A percentile compares a stretch with the other conserved stretches of the same genome.
Conservation (phyloP, 805 yeast species). For the Saccharomycopsis sp. region DNA sequence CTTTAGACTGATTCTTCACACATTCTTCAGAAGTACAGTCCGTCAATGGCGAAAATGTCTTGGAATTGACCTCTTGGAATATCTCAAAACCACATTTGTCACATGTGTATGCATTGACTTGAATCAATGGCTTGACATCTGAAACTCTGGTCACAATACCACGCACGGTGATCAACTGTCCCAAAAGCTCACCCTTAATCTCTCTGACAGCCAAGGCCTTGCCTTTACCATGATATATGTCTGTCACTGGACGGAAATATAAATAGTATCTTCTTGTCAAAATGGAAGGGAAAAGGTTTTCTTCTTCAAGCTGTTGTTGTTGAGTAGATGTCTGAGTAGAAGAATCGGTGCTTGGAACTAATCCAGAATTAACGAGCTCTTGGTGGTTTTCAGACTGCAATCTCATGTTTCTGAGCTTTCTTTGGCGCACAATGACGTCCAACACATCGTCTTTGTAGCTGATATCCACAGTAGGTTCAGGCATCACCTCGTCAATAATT, state of each 20-base stretch:
- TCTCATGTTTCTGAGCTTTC: slow-evolving; percentile 75
- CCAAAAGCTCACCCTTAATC: slow-evolving; percentile 75
- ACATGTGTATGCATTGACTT: slow-evolving; percentile 93
- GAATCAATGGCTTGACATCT: slow-evolving; percentile 89
- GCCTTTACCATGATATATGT: slow-evolving; percentile 28
- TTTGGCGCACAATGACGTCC: slow-evolving; percentile 87
- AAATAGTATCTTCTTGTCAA: slow-evolving; percentile 80
- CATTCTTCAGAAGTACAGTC: slow-evolving; percentile 86
- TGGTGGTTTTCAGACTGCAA: slow-evolving; percentile 60
- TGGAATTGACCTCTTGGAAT: slow-evolving; percentile 87
- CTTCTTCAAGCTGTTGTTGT: slow-evolving; percentile 27
- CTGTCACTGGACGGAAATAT: slow-evolving; percentile 76
- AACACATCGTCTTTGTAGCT: slow-evolving; percentile 81
- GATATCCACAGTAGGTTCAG: slow-evolving; percentile 76
- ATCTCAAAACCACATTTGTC: slow-evolving; percentile 96
- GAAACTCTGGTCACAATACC: slow-evolving; percentile 95
- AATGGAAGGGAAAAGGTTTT: slow-evolving; percentile 71
- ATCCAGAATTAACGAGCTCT: slow-evolving; percentile 44
- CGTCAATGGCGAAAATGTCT: slow-evolving; percentile 76
- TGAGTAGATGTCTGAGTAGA: slow-evolving; percentile 22
- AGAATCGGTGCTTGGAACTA: slow-evolving; percentile 24
- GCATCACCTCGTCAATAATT: slow-evolving; percentile 76
- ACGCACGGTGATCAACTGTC: slow-evolving; percentile 80
- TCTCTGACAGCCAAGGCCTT: slow-evolving; percentile 84
- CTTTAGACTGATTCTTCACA: slow-evolving; percentile 69